Percentiles rank a stretch among this genome's conserved stretches.
phyloP scores from a whole-genome alignment of 768 basidiomycete species.

The Cyclocybe cylindracea region DNA sequence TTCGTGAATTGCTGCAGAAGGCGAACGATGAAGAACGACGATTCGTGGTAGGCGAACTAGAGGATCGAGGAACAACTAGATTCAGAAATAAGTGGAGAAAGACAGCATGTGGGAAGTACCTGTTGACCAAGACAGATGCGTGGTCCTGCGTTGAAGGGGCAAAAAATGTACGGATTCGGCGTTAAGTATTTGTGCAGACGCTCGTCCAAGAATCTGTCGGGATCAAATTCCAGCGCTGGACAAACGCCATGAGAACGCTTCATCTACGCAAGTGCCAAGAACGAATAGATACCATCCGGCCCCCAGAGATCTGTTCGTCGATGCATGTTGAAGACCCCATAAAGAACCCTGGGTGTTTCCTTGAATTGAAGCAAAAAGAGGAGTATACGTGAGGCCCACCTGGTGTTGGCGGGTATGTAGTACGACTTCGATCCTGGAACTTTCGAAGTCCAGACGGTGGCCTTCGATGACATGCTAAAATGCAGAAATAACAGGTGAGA shows the following conservation, averaged over 20 bases:
- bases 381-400: slow-evolving; percentile 4
- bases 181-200: slow-evolving; percentile 44
- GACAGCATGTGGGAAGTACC: slow-evolving; percentile 14
- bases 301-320: slow-evolving; percentile 65
- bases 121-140: slow-evolving; percentile 46
- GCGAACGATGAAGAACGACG: slow-evolving; percentile 53
- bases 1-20: slow-evolving; percentile 48
- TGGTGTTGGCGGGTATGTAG: slow-evolving; percentile 26
- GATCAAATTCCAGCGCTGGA: slow-evolving; percentile 47
- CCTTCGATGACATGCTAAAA: slow-evolving; percentile 15
- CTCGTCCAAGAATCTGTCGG: slow-evolving; percentile 56
- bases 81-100: too few species aligned
- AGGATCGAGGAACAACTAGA: slow-evolving; percentile 40
- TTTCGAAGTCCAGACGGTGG: slow-evolving; percentile 17
- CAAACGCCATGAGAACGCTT: not conserved
- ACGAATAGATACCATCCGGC: slow-evolving; percentile 47
- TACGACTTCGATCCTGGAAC: slow-evolving; percentile 17
- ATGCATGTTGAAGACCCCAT: slow-evolving; percentile 38
- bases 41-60: slow-evolving; percentile 58
- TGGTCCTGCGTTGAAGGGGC: slow-evolving; percentile 38
- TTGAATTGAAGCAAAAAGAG: not conserved
- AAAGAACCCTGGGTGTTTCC: too few species aligned
- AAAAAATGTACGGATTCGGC: slow-evolving; percentile 41
- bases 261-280: too few species aligned
- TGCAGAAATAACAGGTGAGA: not conserved